Conservation (phyloP, 2,329 filamentous ascomycete species). For the Trichoderma polysporum region DNA sequence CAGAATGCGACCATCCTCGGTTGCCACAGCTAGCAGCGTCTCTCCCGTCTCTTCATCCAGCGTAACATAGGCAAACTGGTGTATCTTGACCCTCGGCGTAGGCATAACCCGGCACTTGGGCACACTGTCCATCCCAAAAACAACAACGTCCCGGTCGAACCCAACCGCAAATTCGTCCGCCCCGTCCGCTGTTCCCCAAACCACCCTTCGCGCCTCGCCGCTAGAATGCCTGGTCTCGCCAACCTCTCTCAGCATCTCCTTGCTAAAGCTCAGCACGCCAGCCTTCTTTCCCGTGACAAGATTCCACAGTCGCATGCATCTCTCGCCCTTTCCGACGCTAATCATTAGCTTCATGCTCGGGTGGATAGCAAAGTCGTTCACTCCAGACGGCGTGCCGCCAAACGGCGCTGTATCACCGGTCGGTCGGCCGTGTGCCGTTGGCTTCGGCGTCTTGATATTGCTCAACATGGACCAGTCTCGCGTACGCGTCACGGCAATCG, state of each 20-base stretch:
- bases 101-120: slow-evolving; percentile 73
- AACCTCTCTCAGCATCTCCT: slow-evolving; percentile 68
- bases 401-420: slow-evolving; percentile 86
- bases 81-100: slow-evolving; percentile 72
- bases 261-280: slow-evolving; percentile 82
- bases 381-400: slow-evolving; percentile 77
- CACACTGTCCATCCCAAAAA: slow-evolving; percentile 86
- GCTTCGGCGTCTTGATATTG: slow-evolving; percentile 83
- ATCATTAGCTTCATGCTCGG: slow-evolving; percentile 97
- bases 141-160: slow-evolving; percentile 80
- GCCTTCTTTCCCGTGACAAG: slow-evolving; percentile 95
- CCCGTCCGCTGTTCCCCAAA: slow-evolving; percentile 71
- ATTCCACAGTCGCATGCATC: slow-evolving; percentile 93
- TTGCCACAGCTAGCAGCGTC: slow-evolving; percentile 71
- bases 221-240: slow-evolving; percentile 74
- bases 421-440: slow-evolving; percentile 75
- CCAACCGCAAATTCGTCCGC: slow-evolving; percentile 83
- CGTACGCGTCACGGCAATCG: slow-evolving; percentile 81
- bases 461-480: slow-evolving; percentile 88
- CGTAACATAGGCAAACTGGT: slow-evolving; percentile 73
- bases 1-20: slow-evolving; percentile 83
- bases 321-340: slow-evolving; percentile 84
- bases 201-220: slow-evolving; percentile 79
- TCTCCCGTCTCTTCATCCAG: slow-evolving; percentile 43
- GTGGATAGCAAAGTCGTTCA: slow-evolving; percentile 94